Conservation (phyloP, 768 basidiomycete species). For the Tulasnella calospora region DNA sequence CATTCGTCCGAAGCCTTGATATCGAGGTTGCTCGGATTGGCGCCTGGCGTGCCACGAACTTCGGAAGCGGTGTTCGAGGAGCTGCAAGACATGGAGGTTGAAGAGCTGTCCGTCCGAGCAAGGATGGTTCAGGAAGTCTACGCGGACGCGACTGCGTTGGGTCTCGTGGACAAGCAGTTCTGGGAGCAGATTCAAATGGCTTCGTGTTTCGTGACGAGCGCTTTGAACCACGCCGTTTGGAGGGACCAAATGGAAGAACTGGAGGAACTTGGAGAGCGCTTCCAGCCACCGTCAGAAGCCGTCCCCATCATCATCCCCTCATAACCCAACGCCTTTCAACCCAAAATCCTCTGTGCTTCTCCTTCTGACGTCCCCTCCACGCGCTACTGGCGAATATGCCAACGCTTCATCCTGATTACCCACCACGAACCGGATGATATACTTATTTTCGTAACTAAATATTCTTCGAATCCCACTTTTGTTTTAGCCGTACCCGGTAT, state of each 20-base stretch:
- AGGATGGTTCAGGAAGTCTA: constrained; percentile 7
- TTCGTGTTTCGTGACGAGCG: neutral
- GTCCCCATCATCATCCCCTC: neutral
- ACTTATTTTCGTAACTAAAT: constrained; percentile 12
- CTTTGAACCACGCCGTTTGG: neutral
- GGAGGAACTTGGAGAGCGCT: constrained; percentile 1
- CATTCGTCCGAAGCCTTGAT: neutral
- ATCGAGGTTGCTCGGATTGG: neutral
- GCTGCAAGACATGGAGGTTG: neutral
- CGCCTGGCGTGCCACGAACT: neutral
- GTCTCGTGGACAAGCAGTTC: neutral
- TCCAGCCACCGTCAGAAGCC: neutral
- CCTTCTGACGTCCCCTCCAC: neutral
- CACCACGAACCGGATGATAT: constrained; percentile 11
- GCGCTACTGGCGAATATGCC: neutral
- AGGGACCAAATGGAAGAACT: neutral
- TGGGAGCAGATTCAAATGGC: constrained; percentile 7
- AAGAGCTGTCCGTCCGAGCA: neutral
- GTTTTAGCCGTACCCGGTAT: neutral
- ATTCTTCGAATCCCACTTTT: neutral
- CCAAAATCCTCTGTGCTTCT: neutral
- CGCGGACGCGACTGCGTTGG: neutral
- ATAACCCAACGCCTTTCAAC: neutral
- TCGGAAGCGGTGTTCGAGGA: neutral
- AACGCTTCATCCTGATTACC: constrained; percentile 5